phyloP scores from a whole-genome alignment of 2,329 filamentous ascomycete genomes.

The Cladosporium sp. region DNA sequence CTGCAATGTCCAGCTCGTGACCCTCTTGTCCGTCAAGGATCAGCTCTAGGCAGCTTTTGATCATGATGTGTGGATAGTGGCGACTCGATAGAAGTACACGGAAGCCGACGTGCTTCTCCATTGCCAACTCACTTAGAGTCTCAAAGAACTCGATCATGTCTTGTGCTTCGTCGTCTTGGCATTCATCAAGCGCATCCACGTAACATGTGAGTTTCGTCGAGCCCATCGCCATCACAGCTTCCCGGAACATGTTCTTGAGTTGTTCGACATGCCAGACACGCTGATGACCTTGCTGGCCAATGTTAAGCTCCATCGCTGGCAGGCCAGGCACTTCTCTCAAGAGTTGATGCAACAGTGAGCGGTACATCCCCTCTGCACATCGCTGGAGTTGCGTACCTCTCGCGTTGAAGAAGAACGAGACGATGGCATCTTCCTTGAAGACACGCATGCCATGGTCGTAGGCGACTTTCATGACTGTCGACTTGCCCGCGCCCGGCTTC shows the following conservation, averaged over 20 bases:
- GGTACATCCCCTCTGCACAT: conserved; percentile 47
- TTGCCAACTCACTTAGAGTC: conserved; percentile 21
- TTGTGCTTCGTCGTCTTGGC: conserved; percentile 35
- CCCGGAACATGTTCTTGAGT: background rate
- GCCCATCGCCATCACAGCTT: conserved; percentile 20
- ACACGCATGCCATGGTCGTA: conserved; percentile 10
- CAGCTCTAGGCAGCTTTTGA: background rate
- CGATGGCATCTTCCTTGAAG: conserved; percentile 18
- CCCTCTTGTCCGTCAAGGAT: background rate
- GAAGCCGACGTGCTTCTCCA: conserved; percentile 15
- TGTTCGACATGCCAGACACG: background rate
- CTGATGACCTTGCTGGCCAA: no score
- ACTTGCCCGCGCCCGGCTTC: conserved; percentile 38
- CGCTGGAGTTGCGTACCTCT: conserved; percentile 42
- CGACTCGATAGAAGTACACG: conserved; percentile 40
- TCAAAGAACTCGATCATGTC: conserved; percentile 38
- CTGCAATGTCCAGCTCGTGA: background rate
- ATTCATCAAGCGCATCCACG: conserved; percentile 47
- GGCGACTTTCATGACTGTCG: conserved; percentile 34
- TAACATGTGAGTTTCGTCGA: conserved; percentile 30
- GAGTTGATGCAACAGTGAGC: conserved; percentile 48
- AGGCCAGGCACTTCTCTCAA: conserved; percentile 34
- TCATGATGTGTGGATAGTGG: conserved; percentile 31
- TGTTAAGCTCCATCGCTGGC: conserved; percentile 17
- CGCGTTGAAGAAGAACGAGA: conserved; percentile 51